phyloP scores from a whole-genome alignment of 2,329 filamentous ascomycete species.

The Curvularia sp. region DNA sequence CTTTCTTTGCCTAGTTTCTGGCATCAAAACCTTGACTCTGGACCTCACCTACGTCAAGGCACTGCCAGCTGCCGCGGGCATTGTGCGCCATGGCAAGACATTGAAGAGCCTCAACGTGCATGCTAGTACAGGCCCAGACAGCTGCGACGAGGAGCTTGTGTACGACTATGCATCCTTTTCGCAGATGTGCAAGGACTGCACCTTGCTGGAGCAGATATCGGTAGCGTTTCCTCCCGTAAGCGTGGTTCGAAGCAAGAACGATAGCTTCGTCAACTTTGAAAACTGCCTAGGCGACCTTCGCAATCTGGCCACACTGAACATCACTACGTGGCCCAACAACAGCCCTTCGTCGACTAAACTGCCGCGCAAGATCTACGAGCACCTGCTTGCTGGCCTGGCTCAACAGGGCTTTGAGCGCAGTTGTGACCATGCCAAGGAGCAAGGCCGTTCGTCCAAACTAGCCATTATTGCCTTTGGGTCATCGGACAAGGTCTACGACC shows the following conservation, averaged over 20 bases:
- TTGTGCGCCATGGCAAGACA: conserved; percentile 56
- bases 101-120: conserved; percentile 56
- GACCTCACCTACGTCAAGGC: conserved; percentile 54
- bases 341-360: conserved; percentile 51
- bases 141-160: conserved; percentile 54
- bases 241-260: conserved; percentile 52
- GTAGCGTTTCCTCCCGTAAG: conserved; percentile 57
- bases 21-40: conserved; percentile 54
- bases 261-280: conserved; percentile 56
- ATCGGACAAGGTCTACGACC: conserved; percentile 57
- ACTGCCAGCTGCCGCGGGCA: conserved; percentile 54
- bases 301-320: conserved; percentile 56
- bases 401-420: conserved; percentile 49
- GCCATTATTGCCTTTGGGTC: conserved; percentile 57
- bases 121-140: conserved; percentile 45
- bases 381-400: conserved; percentile 53
- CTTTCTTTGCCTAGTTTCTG: conserved; percentile 57
- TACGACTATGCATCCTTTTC: conserved; percentile 55
- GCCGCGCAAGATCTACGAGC: conserved; percentile 56
- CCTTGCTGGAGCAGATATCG: conserved; percentile 55
- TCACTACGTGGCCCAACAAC: conserved; percentile 59
- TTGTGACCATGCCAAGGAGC: conserved; percentile 34
- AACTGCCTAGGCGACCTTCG: conserved; percentile 50
- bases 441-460: conserved; percentile 47
- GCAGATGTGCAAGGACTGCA: conserved; percentile 56